These are phyloP conservation scores for Globisporangium orthogonon DNA, from an alignment of 352 stramenopile genomes.

Conservation along the genomic window DNA sequence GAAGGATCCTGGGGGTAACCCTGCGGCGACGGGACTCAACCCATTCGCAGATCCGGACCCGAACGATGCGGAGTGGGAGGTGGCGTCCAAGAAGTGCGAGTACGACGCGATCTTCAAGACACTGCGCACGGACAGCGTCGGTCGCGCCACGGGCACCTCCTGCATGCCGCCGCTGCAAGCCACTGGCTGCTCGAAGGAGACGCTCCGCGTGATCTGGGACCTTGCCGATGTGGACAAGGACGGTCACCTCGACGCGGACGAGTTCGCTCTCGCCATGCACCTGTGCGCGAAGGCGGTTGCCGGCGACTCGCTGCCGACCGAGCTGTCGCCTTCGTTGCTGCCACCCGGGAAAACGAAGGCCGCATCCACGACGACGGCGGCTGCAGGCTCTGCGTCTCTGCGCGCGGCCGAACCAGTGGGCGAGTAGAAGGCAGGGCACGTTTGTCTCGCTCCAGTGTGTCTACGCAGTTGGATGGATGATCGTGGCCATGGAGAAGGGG, in stretches of 20 bases:
- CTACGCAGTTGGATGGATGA: background rate
- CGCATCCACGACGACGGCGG: background rate
- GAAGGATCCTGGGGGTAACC: slow-evolving; percentile 3
- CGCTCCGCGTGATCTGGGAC: slow-evolving; percentile 86
- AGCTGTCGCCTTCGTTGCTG: slow-evolving; percentile 45
- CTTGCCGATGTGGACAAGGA: slow-evolving; percentile 88
- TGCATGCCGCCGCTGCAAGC: slow-evolving; percentile 80
- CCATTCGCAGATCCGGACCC: slow-evolving; percentile 20
- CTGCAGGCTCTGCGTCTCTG: slow-evolving; percentile 1
- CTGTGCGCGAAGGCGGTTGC: slow-evolving; percentile 65
- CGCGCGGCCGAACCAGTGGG: slow-evolving; percentile 1
- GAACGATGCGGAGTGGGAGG: slow-evolving; percentile 49
- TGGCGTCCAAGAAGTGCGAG: slow-evolving; percentile 62
- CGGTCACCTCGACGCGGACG: slow-evolving; percentile 80
- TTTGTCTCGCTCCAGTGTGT: too few relatives aligned
- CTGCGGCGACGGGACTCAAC: slow-evolving; percentile 14
- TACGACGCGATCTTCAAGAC: slow-evolving; percentile 83
- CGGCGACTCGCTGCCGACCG: slow-evolving; percentile 61
- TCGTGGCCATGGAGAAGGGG: too few relatives aligned
- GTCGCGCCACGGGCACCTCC: slow-evolving; percentile 49
- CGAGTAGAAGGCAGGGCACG: background rate
- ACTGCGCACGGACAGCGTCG: slow-evolving; percentile 44
- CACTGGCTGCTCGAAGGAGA: slow-evolving; percentile 53
- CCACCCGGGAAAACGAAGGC: slow-evolving; percentile 42
- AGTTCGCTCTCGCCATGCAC: slow-evolving; percentile 91